Base-by-base conservation (phyloP, 495 filamentous ascomycete genomes). In the Xylaria curta region DNA sequence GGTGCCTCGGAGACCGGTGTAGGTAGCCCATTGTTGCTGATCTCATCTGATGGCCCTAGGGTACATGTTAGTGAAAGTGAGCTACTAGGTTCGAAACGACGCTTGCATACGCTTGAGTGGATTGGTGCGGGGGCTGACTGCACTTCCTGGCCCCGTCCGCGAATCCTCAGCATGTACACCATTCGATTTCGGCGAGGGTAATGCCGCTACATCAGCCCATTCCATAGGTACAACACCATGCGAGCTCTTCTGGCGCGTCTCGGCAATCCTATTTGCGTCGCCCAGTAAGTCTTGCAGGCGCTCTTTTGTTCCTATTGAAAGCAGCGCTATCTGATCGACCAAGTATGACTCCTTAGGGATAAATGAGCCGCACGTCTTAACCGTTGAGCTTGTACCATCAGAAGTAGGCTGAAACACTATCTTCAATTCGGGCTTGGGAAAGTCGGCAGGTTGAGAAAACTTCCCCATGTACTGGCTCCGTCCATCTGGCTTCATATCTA, bases 241-340 rank as follows among this genome's bases (percentile, higher is more conserved):
- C 15, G 93, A 90, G n/a, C 89, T 91, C 47, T 82, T 87, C 75
- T 90, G 89, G 67, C 94, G 89, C 64, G 85, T 89, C 70, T 83
- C 86, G 21, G 92, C 85, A 9, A 94, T 79, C 17, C 81, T 86
- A 60, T 88, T 86, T 7, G 91, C 89, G 76, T 96, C 93, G 73
- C 93, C 90, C 28, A 96, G 69, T 15, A 96, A 78, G 4, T 87
- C 85, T 51, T 91, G 83, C 33, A 97, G 49, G 28, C 91, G 87
- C 75, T 94, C 90, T 70, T 93, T 90, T 46, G 91, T 88, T 8
- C 91, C 90, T 40, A 96, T 86, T 10, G 92, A 94, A 40, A 97
- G 66, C 33, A 97, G 83, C 33, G 91, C 88, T 24, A 97, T 74
- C 61, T 97, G 89, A 63, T 97, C 93, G 17, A 90, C 89, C 42